Base-by-base conservation (phyloP, 2,329 filamentous ascomycete species). In the Fonsecaea nubica region DNA sequence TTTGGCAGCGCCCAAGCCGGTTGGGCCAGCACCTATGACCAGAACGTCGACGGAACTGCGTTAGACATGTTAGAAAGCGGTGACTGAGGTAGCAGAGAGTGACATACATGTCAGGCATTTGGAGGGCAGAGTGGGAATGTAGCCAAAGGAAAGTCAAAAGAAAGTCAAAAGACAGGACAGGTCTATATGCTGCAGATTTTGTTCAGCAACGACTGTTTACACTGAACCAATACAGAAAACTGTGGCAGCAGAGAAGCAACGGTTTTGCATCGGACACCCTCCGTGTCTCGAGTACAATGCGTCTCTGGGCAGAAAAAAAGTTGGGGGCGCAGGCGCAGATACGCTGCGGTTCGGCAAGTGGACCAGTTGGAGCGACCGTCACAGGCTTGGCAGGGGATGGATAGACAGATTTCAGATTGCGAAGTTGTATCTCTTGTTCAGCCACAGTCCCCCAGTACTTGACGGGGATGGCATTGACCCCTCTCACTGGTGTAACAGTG, bases 1-100 rank as follows among this genome's bases (percentile, higher is more conserved):
- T 86, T 99, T 99, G 75, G 95, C 95, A 79, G 95, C 95, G 86
- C 95, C 95, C 75, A 98, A 88, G 82, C 95, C 95, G 77, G 95
- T 98, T 75, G 95, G 95, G 78, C 95, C 95, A 82, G 94, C 94
- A 78, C 95, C 95, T 84, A 98, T 97, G 81, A 99, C 89, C 78
- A 99, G 92, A 74, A 99, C 91, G 83, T 99, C 95, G 79, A 98
- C 92, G 77, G 92, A 90, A 80, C 93, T 96, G 80, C 13, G 48
- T n/a, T 58, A 62, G 57, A 48, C 15, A 57, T 10, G 62, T 71
- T 58, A 67, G 62, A 65, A n/a, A 21, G 38, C 25, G 58, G 53
- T 42, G 21, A 45, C 36, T 4, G 52, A 50, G 35, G 36, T 21
- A 6, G 21, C 30, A 42, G 56, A 32, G 42, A 6, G 33, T 45